Base-by-base conservation (phyloP, 371 early-diverging fungal genomes). In the Coemansia sp. region DNA sequence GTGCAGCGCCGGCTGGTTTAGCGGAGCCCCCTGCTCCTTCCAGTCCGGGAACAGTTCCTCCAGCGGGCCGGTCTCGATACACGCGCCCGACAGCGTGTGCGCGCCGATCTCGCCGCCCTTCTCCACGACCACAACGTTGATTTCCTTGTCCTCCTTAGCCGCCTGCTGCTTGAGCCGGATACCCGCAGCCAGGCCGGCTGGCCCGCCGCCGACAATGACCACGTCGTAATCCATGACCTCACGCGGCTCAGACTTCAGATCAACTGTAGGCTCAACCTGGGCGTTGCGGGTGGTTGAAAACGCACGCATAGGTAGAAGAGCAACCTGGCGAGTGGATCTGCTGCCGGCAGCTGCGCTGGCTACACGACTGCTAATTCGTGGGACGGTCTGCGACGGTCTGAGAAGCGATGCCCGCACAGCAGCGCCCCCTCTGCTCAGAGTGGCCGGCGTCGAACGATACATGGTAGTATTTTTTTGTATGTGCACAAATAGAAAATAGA, bases 31-130 rank as follows among this genome's bases (percentile, higher is more conserved):
- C 65, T 83, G 89, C 62, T 94, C 97, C 78, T 93, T 93, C 98
- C 98, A 98, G 76, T 97, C 93, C 20, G 99, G 99, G 45, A 98
- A 90, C 63, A 98, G 83, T 78, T 98, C 97, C 63, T 95, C 81
- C 66, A 98, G 76, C 0, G 99, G 94, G 16, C 91, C 84, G 1
- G 97, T 90, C 69, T 98, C 99, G 39, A 98, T 70, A 36, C 98
- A 97, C 35, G 95, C 95, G 26, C 99, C 99, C 49, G 94, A 94
- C 16, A 98, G 78, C 14, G 88, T 98, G 79, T 98, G 99, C 30
- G 94, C 90, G 42, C 94, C 99, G 12, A 98, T 81, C 78, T 97
- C 96, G 42, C 90, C 87, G 26, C 91, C 99, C 85, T 98, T 98
- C 76, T 98, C 99, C 12, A 98, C 80, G 0, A 98, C 78, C 61